phyloP scores from a whole-genome alignment of 2,329 filamentous ascomycete genomes.

The Aureobasidium pullulans region DNA sequence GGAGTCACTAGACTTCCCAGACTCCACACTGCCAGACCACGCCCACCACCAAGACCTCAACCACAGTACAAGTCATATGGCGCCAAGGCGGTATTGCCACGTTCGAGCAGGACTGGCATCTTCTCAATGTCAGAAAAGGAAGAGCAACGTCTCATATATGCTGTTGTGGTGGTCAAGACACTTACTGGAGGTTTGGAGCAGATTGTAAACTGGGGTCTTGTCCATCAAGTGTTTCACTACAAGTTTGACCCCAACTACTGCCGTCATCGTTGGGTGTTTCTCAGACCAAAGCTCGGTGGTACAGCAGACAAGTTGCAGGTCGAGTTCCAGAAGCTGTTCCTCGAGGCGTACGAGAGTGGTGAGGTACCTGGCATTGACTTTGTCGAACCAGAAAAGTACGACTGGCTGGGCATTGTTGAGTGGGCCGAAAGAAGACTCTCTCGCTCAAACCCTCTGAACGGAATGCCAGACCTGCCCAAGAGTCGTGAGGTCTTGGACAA shows the following conservation, averaged over 20 bases:
- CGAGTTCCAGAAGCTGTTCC: slow-evolving; percentile 58
- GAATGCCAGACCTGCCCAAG: slow-evolving; percentile 14
- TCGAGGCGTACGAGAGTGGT: slow-evolving; percentile 57
- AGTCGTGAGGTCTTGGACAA: slow-evolving; percentile 36
- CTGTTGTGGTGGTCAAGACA: slow-evolving; percentile 25
- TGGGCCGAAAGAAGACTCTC: slow-evolving; percentile 50
- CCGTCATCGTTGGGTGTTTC: slow-evolving; percentile 31
- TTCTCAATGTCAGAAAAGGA: slow-evolving; percentile 20
- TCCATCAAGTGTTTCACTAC: slow-evolving; percentile 34
- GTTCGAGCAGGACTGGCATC: slow-evolving; percentile 13
- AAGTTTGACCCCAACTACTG: slow-evolving; percentile 30
- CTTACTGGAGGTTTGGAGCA: slow-evolving; percentile 31
- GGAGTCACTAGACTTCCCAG: slow-evolving; percentile 8
- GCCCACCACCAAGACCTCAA: slow-evolving; percentile 2
- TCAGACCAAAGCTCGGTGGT: slow-evolving; percentile 18
- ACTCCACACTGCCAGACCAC: slow-evolving; percentile 2
- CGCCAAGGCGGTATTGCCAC: slow-evolving; percentile 1
- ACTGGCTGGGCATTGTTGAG: slow-evolving; percentile 59
- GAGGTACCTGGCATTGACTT: slow-evolving; percentile 57
- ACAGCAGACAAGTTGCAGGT: slow-evolving; percentile 45
- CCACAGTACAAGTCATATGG: slow-evolving; percentile 9
- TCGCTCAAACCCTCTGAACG: slow-evolving; percentile 15
- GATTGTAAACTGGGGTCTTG: slow-evolving; percentile 33
- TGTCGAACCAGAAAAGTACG: slow-evolving; percentile 55
- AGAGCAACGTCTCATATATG: slow-evolving; percentile 24